A percentile compares a stretch with the other conserved stretches of the same genome.
Conservation (phyloP, 148 eudicot species). For the Linanthus parryae region DNA sequence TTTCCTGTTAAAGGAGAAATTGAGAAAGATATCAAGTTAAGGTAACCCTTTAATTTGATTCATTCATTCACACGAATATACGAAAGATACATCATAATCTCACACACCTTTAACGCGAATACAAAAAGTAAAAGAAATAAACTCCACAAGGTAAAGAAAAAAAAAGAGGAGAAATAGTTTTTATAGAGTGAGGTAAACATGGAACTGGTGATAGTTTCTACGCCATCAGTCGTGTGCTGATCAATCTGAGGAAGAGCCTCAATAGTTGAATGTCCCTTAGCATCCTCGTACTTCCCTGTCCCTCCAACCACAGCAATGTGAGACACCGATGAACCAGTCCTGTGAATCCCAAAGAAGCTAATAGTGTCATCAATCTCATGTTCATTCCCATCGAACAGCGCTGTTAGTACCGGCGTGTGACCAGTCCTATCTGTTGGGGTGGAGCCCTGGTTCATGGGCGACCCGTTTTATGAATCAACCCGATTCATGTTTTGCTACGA, state of each 20-base stretch:
- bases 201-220: slow-evolving; percentile 72
- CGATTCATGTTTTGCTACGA: too few relatives aligned
- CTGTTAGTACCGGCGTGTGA: slow-evolving; percentile 72
- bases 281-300: slow-evolving; percentile 72
- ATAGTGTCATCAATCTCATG: slow-evolving; percentile 42
- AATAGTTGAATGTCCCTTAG: slow-evolving; percentile 74
- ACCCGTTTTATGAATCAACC: too few relatives aligned
- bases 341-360: slow-evolving; percentile 81
- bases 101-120: not conserved
- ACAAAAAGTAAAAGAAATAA: not conserved
- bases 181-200: slow-evolving; percentile 42
- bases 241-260: slow-evolving; percentile 62
- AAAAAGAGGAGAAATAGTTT: too few relatives aligned
- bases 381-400: slow-evolving; percentile 41
- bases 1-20: too few relatives aligned
- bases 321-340: slow-evolving; percentile 60
- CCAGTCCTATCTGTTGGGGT: slow-evolving; percentile 77
- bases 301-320: slow-evolving; percentile 74
- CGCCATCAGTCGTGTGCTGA: slow-evolving; percentile 85
- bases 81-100: not conserved
- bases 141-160: not conserved
- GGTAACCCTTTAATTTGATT: too few relatives aligned
- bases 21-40: too few relatives aligned
- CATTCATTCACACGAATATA: too few relatives aligned
- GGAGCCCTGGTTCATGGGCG: too few relatives aligned